phyloP scores from a whole-genome alignment of 768 basidiomycete species.

The Boletales sp. region DNA sequence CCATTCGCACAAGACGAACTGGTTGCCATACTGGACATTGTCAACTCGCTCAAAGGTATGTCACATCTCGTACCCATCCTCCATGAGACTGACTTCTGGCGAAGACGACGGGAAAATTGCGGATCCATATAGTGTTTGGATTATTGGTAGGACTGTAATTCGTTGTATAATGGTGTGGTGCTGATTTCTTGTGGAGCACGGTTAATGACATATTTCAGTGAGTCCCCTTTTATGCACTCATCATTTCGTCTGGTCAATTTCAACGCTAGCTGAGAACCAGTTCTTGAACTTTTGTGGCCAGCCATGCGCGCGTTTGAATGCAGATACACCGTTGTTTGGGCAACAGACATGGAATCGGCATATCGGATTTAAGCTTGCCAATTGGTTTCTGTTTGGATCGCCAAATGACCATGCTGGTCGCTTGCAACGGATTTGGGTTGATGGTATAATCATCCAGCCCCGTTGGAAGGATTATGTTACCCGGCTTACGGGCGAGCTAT shows the following conservation, averaged over 20 bases:
- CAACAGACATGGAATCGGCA: slow-evolving; percentile 5
- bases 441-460: slow-evolving; percentile 6
- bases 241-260: too few relatives aligned
- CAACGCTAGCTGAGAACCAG: slow-evolving; percentile 9
- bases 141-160: slow-evolving; percentile 6
- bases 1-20: slow-evolving; percentile 13
- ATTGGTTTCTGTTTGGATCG: slow-evolving; percentile 1
- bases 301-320: slow-evolving; percentile 8
- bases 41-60: slow-evolving; percentile 13
- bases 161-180: background rate
- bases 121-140: slow-evolving; percentile 8
- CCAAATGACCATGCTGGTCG: slow-evolving; percentile 9
- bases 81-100: background rate
- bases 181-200: slow-evolving; percentile 8
- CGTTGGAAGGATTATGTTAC: slow-evolving; percentile 11
- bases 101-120: slow-evolving; percentile 1
- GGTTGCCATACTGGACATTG: slow-evolving; percentile 8
- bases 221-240: background rate
- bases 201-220: slow-evolving; percentile 12
- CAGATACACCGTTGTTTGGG: slow-evolving; percentile 7
- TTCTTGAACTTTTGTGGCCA: slow-evolving; percentile 13
- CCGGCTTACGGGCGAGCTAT: slow-evolving; percentile 6
- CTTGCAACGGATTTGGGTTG: slow-evolving; percentile 11
- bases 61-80: background rate
- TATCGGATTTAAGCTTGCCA: background rate